A percentile compares a stretch with the other conserved stretches of the same genome.
phyloP scores from a whole-genome alignment of 306 rosid genomes.

The Rosa rugosa region DNA sequence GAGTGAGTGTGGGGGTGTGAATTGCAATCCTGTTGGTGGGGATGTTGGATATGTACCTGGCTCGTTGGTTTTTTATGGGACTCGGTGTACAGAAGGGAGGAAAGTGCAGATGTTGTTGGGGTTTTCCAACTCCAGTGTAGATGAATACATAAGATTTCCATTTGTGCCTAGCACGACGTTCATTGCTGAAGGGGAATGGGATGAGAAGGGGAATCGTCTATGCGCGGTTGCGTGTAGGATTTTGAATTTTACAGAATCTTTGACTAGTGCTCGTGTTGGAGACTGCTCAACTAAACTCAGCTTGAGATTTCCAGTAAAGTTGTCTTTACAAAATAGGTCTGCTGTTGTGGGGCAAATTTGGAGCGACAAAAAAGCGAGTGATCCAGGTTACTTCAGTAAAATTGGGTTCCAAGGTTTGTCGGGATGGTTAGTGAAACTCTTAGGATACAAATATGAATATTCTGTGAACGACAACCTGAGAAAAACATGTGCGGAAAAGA shows the following conservation, averaged over 20 bases:
- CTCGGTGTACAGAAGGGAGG: constrained; percentile 41
- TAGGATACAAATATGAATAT: constrained; percentile 51
- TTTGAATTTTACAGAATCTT: constrained; percentile 46
- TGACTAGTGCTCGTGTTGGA: constrained; percentile 54
- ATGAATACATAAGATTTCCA: constrained; percentile 30
- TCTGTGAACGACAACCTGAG: constrained; percentile 42
- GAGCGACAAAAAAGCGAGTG: constrained; percentile 54
- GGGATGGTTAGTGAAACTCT: constrained; percentile 30
- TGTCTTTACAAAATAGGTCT: constrained; percentile 62
- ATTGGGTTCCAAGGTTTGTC: constrained; percentile 46
- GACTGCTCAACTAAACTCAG: constrained; percentile 59
- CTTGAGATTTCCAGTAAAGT: constrained; percentile 49
- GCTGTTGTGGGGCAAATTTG: constrained; percentile 58
- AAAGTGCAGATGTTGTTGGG: constrained; percentile 65
- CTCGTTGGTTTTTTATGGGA: constrained; percentile 38
- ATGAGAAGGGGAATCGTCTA: constrained; percentile 56
- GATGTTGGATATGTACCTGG: constrained; percentile 42
- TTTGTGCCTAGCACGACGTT: constrained; percentile 51
- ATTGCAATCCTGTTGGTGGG: constrained; percentile 57
- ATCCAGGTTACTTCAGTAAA: constrained; percentile 51
- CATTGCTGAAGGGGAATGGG: constrained; percentile 79
- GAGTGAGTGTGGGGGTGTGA: constrained; percentile 45
- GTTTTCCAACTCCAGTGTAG: constrained; percentile 40
- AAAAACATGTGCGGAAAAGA: constrained; percentile 47
- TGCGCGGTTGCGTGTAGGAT: constrained; percentile 67